Evolutionary conservation across 257 asterid species (phyloP), one percentile per base, ranked within the genome.

Genomic region (Paulownia fortunei): DNA sequence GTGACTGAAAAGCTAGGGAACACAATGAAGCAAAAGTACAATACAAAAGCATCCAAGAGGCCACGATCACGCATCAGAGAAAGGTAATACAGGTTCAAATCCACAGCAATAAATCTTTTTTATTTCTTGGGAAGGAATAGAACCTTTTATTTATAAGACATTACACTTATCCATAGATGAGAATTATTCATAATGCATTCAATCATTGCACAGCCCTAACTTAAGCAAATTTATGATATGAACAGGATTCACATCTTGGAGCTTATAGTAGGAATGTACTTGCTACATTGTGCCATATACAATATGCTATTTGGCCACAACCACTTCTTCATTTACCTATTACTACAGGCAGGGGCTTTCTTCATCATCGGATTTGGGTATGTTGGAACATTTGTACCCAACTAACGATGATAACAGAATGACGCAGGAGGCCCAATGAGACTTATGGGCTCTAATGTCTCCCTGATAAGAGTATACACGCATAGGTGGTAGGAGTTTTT

Each of bases 1-100:
- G 97, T 92, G 80, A 92, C 97, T 0, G 97, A 92, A 81, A 92
- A 92, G 81, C 80, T 92, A 11, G 97, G 97, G 34, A 90, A 88
- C 81, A 42, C 77, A 63, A 65, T 80, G 87, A 88, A 84, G 79
- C 89, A 88, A 76, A 80, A 73, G 76, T 60, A 69, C 69, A 76
- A 41, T 63, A 47, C 80, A 24, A 88, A 69, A 76, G 69, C 83
- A 80, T 49, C 82, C 56, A 84, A 60, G 85, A 86, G 82, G 71
- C 82, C 86, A 73, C 84, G 85, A 74, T 88, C 88, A 2, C 85
- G 88, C 70, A 73, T 90, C 51, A 44, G 78, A 73, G 96, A 88
- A 77, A 86, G 94, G 96, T 89, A 85, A 37, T 42, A 68, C 11
- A 69, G 21, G n/a, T 16, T 19, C 16, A 13, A 58, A 78, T 39